Evolutionary conservation across 441 rosid genomes (phyloP), one percentile per base, ranked within the genome.

Genomic region (Croton setiger): DNA sequence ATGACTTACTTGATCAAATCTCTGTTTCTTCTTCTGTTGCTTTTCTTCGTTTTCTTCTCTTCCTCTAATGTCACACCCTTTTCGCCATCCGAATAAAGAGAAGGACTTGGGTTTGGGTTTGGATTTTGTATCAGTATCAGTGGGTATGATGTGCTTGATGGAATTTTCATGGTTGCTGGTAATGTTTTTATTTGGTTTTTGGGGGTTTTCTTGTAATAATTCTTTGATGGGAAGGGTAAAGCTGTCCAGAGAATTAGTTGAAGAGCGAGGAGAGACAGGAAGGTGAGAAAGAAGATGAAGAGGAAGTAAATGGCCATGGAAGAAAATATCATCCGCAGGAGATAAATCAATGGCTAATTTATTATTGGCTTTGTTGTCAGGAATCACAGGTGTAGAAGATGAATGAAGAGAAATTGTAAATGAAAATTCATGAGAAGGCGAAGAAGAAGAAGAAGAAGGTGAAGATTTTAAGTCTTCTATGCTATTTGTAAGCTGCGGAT

Each of bases 271-370:
- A 72, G 99, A 86, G 21, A 80, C 80, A 1, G 97, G 88, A 54
- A 92, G 90, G 79, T 88, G 96, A 33, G 99, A 86, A 74, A 95
- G 92, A 76, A 92, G 93, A 48, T 87, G 99, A 51, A 95, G 96
- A 71, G 99, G 99, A 12, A 95, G 98, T 74, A 95, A 81, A 76
- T 92, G 99, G 27, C 99, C 99, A 69, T 92, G 97, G 79, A 95
- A 95, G 95, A 95, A 95, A 78, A 95, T 95, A 53, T 95, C 99
- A 79, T 95, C 98, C 0, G 99, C 99, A 0, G 99, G 99, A 18
- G 98, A 78, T 65, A 94, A 78, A 79, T 94, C 99, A 9, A 92
- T 79, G 15, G 93, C 92, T 47, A 81, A 78, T 7, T 91, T 78
- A 23, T 91, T 78, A 23, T 60, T 5, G 69, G 85, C 18, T 5